Evolutionary conservation across 352 stramenopile species (phyloP), one percentile per base, ranked within the genome.

Genomic region (Pythium pectinolyticum): DNA sequence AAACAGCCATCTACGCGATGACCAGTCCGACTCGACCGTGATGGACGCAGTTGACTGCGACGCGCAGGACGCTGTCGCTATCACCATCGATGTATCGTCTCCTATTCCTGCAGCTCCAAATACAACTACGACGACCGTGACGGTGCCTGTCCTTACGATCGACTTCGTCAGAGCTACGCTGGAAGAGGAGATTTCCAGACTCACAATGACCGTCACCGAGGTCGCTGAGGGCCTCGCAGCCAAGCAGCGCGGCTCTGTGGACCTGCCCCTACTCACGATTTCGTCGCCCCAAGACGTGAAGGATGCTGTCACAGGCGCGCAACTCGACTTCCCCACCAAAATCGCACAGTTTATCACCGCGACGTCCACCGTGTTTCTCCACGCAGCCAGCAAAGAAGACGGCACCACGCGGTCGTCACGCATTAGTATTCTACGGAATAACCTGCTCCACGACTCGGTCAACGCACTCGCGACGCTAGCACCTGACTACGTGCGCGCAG

Each of bases 291-390:
- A 55, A 20, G 55, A 50, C 12, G 22, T 41, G 20, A 63, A 64
- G 34, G 49, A 64, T 27, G 48, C 43, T 3, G 35, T 61, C 20
- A 9, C 35, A 12, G 64, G 64, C 35, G 35, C 47, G 2, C 22
- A 45, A 22, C 17, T 20, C 17, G 55, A 66, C 45, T 70, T 66
- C 39, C 56, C 63, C 1, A 53, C 63, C 27, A 70, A 66, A 27
- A 6, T 66, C 28, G 55, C 56, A 2, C 49, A 66, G 8, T 70
- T 70, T 24, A 27, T 68, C 30, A 57, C 45, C 4, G 32, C 39
- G 1, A 66, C 50, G 5, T 66, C 59, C 7, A 43, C 49, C 12
- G 30, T 61, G 0, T 66, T 66, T 32, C 49, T 66, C 30, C 40
- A 31, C 27, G 53, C 51, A 52, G 46, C 63, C 3, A 40, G 10